A percentile compares a stretch with the other conserved stretches of the same genome.
These are phyloP conservation scores for Claviceps humidiphila DNA, from an alignment of 2,329 filamentous ascomycete species.

Conservation along the genomic window DNA sequence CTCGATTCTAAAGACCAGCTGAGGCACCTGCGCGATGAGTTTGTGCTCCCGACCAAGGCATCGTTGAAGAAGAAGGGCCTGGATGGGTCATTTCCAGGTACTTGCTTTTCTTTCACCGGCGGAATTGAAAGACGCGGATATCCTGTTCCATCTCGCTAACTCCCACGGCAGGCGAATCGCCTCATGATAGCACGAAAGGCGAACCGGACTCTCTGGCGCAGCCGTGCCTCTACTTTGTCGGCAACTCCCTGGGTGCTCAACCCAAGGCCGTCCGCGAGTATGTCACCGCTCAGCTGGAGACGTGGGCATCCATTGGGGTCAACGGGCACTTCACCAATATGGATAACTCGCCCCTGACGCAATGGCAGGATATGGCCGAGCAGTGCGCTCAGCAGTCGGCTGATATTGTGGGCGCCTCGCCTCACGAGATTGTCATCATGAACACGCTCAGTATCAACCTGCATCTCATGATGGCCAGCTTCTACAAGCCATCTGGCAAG, in stretches of 20 bases:
- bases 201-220: slow-evolving; percentile 12
- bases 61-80: slow-evolving; percentile 55
- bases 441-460: slow-evolving; percentile 73
- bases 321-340: slow-evolving; percentile 67
- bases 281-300: slow-evolving; percentile 60
- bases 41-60: slow-evolving; percentile 61
- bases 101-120: slow-evolving; percentile 4
- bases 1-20: slow-evolving; percentile 52
- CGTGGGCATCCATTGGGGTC: slow-evolving; percentile 76
- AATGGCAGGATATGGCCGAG: slow-evolving; percentile 71
- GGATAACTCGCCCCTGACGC: slow-evolving; percentile 50
- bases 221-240: slow-evolving; percentile 63
- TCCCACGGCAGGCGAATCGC: neutral
- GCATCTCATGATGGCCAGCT: slow-evolving; percentile 71
- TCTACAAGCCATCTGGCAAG: slow-evolving; percentile 56
- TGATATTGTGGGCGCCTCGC: slow-evolving; percentile 59
- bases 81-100: slow-evolving; percentile 29
- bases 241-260: slow-evolving; percentile 80
- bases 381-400: slow-evolving; percentile 57
- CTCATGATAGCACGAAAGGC: slow-evolving; percentile 13
- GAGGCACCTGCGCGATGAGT: slow-evolving; percentile 50
- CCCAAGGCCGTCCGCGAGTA: slow-evolving; percentile 54
- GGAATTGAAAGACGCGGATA: neutral
- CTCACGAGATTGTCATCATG: slow-evolving; percentile 74
- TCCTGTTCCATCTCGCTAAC: neutral